A percentile compares a stretch with the other conserved stretches of the same genome.
Conservation (phyloP, 1,284 basidiomycete species). For the Fomes fomentarius region DNA sequence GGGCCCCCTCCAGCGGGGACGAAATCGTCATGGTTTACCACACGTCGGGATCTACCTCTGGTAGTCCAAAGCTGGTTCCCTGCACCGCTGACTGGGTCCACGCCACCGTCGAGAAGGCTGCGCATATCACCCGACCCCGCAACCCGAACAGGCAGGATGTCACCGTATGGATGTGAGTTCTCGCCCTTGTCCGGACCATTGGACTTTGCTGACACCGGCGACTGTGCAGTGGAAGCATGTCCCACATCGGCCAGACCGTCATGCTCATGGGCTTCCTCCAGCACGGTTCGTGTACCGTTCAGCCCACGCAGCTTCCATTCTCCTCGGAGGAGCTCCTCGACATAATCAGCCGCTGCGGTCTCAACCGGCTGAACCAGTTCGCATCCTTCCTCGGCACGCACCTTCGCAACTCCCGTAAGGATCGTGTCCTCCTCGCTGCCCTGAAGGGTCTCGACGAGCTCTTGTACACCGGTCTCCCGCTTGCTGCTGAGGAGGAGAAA, state of each 20-base stretch:
- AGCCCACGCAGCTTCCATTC: constrained; percentile 34
- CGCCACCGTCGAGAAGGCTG: constrained; percentile 30
- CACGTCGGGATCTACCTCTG: constrained; percentile 73
- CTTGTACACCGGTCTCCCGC: constrained; percentile 31
- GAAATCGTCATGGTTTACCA: constrained; percentile 69
- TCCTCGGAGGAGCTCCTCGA: constrained; percentile 32
- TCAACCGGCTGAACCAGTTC: constrained; percentile 77
- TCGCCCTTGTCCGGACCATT: not conserved
- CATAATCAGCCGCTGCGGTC: constrained; percentile 45
- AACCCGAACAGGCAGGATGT: constrained; percentile 55
- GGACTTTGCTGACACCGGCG: not conserved
- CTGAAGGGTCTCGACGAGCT: constrained; percentile 42
- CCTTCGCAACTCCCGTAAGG: constrained; percentile 57
- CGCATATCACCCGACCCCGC: constrained; percentile 24
- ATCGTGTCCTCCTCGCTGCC: constrained; percentile 60
- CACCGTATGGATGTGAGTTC: constrained; percentile 37
- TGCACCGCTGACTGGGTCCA: constrained; percentile 34
- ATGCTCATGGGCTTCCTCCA: constrained; percentile 35
- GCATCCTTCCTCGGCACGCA: constrained; percentile 66
- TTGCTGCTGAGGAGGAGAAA: constrained; percentile 45
- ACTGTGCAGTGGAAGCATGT: constrained; percentile 33
- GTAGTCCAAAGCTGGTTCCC: constrained; percentile 35
- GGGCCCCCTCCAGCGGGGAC: constrained; percentile 29
- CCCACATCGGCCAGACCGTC: constrained; percentile 37
- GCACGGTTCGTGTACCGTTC: constrained; percentile 37